These are phyloP conservation scores for Pyricularia sp. DNA, from an alignment of 2,329 filamentous ascomycete genomes.

Conservation along the genomic window DNA sequence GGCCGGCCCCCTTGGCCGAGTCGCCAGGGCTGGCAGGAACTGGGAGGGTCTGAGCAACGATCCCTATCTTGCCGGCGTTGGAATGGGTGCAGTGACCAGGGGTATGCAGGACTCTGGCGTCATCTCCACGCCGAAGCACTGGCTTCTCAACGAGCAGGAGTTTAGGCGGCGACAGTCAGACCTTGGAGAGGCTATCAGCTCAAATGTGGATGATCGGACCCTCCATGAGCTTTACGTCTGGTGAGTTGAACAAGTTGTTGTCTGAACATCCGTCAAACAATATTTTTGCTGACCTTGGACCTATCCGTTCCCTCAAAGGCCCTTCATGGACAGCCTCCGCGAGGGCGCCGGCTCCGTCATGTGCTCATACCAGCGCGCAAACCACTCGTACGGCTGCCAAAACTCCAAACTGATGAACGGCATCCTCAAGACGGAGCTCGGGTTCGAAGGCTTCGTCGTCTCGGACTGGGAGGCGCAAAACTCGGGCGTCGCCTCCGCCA, in stretches of 20 bases:
- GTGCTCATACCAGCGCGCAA: constrained; percentile 64
- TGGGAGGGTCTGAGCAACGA: constrained; percentile 43
- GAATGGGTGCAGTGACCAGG: constrained; percentile 17
- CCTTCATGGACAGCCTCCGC: constrained; percentile 51
- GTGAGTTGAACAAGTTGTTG: constrained; percentile 11
- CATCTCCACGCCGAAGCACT: constrained; percentile 66
- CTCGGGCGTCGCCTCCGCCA: constrained; percentile 41
- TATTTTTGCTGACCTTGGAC: background rate
- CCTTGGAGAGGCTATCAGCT: constrained; percentile 40
- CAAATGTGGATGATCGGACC: constrained; percentile 56
- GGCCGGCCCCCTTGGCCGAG: constrained; percentile 51
- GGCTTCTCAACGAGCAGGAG: constrained; percentile 52
- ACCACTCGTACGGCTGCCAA: constrained; percentile 65
- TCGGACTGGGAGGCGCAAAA: constrained; percentile 64
- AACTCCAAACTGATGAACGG: constrained; percentile 62
- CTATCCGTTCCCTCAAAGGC: constrained; percentile 14
- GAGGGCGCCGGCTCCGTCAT: constrained; percentile 51
- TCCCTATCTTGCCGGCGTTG: constrained; percentile 20
- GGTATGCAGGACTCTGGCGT: constrained; percentile 42
- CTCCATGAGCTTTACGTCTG: constrained; percentile 58
- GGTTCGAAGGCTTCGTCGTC: constrained; percentile 60
- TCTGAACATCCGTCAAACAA: background rate
- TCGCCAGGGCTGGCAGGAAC: constrained; percentile 49
- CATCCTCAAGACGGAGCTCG: constrained; percentile 53
- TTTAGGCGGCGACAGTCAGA: constrained; percentile 29